Evolutionary conservation across 2,329 filamentous ascomycete species (phyloP), one percentile per base, ranked within the genome.

Genomic region (Trichoderma breve): DNA sequence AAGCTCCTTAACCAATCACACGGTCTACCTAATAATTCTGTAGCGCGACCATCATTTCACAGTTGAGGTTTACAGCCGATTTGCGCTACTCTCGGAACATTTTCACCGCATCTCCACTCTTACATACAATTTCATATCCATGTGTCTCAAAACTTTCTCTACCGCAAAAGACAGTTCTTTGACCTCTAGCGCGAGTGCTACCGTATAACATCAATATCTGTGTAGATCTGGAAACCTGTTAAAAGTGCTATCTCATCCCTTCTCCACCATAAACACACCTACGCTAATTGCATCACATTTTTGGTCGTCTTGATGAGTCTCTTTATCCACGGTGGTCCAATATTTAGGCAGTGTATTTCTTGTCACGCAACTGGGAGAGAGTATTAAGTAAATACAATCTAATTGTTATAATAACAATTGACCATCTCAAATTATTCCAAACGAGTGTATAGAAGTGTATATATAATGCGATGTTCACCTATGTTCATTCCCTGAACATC

Each of bases 251-350:
- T 15, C 34, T 36, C 34, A 36, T 36, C 34, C 1, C 12, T 36
- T 36, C 32, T 34, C 32, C 14, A 36, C 34, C 34, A 36, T 36
- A 36, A 30, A 30, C 14, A 36, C 34, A 36, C 12, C 34, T 36
- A 36, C 34, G 34, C 34, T 15, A 36, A 36, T 15, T 36, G 34
- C 34, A 36, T 36, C 34, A 36, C 34, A 36, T 5, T 15, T 36
- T 36, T 92, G 89, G 76, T 93, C 91, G 72, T 93, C 89, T 78
- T 92, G 91, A 77, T 93, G 90, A 5, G 92, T 83, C 76, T 93
- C 91, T 75, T 87, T 88, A 78, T 93, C 89, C 30, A 93, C 80
- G 7, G 89, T 91, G 1, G 88, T 90, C 24, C 83, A 6, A 43
- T 43, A 43, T 43, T 43, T 15, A 43, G 36, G 36, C 15, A 43